Percentiles rank a stretch among this genome's conserved stretches.
Evolutionary conservation across 306 rosid genomes (phyloP).

Genomic region (Rosa rugosa): DNA sequence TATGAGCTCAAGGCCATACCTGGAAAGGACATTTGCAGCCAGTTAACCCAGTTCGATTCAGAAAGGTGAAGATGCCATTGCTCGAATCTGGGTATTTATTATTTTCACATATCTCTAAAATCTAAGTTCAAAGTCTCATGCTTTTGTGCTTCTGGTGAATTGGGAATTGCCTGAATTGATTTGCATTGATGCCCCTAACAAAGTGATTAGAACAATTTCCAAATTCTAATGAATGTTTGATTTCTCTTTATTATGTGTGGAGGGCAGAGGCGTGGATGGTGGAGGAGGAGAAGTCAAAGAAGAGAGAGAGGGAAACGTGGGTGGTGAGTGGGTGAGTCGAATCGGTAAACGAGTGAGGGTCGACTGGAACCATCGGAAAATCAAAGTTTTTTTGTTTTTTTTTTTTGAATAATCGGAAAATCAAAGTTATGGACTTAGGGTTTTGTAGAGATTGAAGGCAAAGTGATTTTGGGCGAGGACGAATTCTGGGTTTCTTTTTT

Average conservation of each 20-base stretch:
- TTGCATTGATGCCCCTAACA: background rate
- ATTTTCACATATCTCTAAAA: no score
- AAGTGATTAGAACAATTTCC: background rate
- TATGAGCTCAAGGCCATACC: no score
- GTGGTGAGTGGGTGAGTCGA: conserved; percentile 49
- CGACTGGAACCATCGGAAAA: conserved; percentile 64
- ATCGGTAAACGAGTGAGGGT: conserved; percentile 88
- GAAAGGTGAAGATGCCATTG: conserved; percentile 96
- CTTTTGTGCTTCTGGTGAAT: background rate
- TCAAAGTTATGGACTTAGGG: background rate
- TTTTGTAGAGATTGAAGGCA: background rate
- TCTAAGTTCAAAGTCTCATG: background rate
- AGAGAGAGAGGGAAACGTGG: conserved; percentile 56
- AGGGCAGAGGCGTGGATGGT: conserved; percentile 47
- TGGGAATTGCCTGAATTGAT: background rate
- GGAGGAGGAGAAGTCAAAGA: conserved; percentile 62
- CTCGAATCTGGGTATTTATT: conserved; percentile 74
- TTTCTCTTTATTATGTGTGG: no score
- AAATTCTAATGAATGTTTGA: background rate
- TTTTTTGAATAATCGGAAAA: no score
- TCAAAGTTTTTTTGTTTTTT: no score
- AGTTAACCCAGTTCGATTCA: conserved; percentile 30
- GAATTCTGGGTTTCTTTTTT: background rate
- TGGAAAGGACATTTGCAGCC: no score
- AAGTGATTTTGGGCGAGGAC: background rate